phyloP scores from a whole-genome alignment of 2,329 filamentous ascomycete species.

The Colletotrichum euphorbiae region DNA sequence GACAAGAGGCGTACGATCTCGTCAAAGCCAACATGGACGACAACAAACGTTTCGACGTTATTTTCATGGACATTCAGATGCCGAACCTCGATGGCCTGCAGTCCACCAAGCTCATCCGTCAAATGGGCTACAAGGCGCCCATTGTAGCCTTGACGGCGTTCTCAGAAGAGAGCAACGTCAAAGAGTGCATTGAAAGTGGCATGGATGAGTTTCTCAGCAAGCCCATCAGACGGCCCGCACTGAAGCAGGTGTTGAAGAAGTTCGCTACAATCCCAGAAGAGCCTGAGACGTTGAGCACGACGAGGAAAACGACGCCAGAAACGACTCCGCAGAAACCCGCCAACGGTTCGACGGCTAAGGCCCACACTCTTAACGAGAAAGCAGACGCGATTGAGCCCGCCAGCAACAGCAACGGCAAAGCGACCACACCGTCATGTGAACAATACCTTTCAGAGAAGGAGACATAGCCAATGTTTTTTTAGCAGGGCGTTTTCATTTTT shows the following conservation, averaged over 20 bases:
- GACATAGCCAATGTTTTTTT: slow-evolving; percentile 13
- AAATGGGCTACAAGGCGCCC: slow-evolving; percentile 87
- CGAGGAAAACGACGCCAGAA: slow-evolving; percentile 48
- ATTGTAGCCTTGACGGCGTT: slow-evolving; percentile 94
- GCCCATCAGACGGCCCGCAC: slow-evolving; percentile 81
- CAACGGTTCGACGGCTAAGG: slow-evolving; percentile 4
- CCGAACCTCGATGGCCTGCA: slow-evolving; percentile 91
- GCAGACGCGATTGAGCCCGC: slow-evolving; percentile 3
- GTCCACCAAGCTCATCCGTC: slow-evolving; percentile 84
- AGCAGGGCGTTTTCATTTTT: slow-evolving; percentile 9
- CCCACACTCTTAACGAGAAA: slow-evolving; percentile 22
- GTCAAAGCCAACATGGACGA: slow-evolving; percentile 86
- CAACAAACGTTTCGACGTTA: slow-evolving; percentile 81
- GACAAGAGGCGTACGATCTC: slow-evolving; percentile 87
- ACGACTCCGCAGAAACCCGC: slow-evolving; percentile 41
- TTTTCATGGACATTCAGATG: slow-evolving; percentile 98
- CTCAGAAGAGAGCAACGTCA: slow-evolving; percentile 88
- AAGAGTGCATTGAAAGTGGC: slow-evolving; percentile 86
- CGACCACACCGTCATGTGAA: neutral
- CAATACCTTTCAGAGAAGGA: slow-evolving; percentile 31
- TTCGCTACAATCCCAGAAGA: slow-evolving; percentile 86
- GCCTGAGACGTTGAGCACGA: slow-evolving; percentile 56
- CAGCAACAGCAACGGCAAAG: slow-evolving; percentile 15
- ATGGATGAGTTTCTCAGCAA: slow-evolving; percentile 91
- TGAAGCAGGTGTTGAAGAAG: slow-evolving; percentile 88